Evolutionary conservation across 192 early-diverging fungal genomes (phyloP), one percentile per base, ranked within the genome.

Genomic region (Coemansia sp.): DNA sequence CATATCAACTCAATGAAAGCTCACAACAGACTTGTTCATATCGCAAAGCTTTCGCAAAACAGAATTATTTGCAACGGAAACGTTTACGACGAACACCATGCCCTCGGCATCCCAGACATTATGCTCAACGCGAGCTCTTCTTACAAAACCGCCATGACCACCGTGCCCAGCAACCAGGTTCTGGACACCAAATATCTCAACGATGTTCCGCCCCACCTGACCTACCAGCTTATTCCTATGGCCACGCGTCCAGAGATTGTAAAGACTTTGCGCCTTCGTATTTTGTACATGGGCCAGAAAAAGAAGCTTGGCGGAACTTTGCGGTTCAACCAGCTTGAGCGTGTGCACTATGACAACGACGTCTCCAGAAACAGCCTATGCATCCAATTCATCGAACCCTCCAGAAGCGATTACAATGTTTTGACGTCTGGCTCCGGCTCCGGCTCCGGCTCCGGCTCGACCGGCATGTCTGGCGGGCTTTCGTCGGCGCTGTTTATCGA

Each of bases 221-320:
- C 64, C 17, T 66, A 66, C 38, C 64, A 54, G 31, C 30, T 38
- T 6, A 50, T 62, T 42, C 31, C 51, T 11, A 69, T 48, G 51
- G 61, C 51, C 20, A 14, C 60, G 34, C 51, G 71, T 29, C 65
- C 71, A 11, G 31, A 38, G 60, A 49, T 73, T 58, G 65, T 63
- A 6, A 34, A 36, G 52, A 29, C 51, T 7, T 48, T 73, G 22
- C 49, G 54, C 28, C 48, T 58, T 18, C 61, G 48, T 31, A 38
- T 73, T 14, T 33, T 73, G 25, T 42, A 67, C 36, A 28, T 58
- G 10, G 64, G 65, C 0, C 71, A 67, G 61, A 20, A 59, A 14
- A 38, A 38, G 36, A 38, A 11, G 36, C 36, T 38, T 11, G 36
- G 36, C 36, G 7, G 10, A 11, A 8, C 10, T 38, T 11, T 38